Base-by-base conservation (phyloP, 2,329 filamentous ascomycete species). In the Hypocrella siamensis region DNA sequence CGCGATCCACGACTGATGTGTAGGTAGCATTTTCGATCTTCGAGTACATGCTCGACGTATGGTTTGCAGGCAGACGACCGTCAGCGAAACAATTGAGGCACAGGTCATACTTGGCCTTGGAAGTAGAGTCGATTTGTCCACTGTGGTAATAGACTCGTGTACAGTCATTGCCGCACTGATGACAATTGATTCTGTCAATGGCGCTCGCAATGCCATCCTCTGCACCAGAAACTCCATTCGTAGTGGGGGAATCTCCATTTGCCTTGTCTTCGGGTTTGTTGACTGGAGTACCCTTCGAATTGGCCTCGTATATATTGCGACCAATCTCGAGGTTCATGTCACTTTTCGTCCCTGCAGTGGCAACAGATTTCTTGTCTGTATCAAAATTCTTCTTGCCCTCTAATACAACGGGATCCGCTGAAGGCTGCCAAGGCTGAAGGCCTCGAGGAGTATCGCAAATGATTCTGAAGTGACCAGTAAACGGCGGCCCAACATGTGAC, bases 401-500 rank as follows among this genome's bases (percentile, higher is more conserved):
- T n/a, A 67, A 49, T 4, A 76, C 62, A 26, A 75, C 57, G 6
- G 83, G 74, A 44, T 84, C 80, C 2, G 85, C 77, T 14, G 81
- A 80, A 14, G 90, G 90, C 51, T 98, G 90, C 72, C 88, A 93
- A 17, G 88, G 81, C 53, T 96, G 88, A 31, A 98, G 69, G 24
- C 90, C 90, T 36, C 90, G 77, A 32, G 90, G 90, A 1, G 90
- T 98, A 52, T 98, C 90, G 48, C 85, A 90, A 35, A 88, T 88
- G 38, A 96, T 78, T 53, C 84, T 80, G 69, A 98, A 98, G 54
- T 98, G 90, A 25, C 90, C 90, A 4, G 90, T 98, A 48, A 94
- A 96, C 6, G 90, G 90, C 3, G 90, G 88, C 1, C 88, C 88
- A 43, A 96, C 88, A 52, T 86, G 90, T 2, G 90, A 94, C 8